These are phyloP conservation scores for Fusarium dimerum DNA, from an alignment of 2,329 filamentous ascomycete species.

Conservation along the genomic window DNA sequence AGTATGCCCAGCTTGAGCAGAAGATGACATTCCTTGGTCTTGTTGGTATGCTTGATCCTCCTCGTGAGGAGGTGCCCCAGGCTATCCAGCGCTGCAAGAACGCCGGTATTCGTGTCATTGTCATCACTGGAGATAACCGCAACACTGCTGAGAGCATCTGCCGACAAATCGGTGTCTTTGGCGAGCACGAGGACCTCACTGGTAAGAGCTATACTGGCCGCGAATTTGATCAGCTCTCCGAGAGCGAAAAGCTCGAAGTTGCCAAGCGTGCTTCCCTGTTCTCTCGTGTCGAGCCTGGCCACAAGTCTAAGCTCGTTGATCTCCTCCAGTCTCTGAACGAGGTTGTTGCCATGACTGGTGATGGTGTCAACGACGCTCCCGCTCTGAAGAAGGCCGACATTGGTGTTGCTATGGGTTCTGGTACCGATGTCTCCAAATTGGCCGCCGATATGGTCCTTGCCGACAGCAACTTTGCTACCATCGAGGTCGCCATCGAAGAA, in stretches of 20 bases:
- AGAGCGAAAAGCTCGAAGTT: conserved; percentile 78
- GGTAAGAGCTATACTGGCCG: conserved; percentile 96
- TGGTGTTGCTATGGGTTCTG: conserved; percentile 97
- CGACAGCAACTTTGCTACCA: conserved; percentile 98
- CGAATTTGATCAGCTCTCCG: conserved; percentile 85
- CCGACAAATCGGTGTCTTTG: conserved; percentile 94
- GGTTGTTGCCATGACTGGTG: conserved; percentile 98
- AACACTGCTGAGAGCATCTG: conserved; percentile 98
- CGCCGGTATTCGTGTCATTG: conserved; percentile 93
- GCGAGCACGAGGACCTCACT: conserved; percentile 73
- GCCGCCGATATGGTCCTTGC: conserved; percentile 98
- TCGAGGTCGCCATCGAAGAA: conserved; percentile 93
- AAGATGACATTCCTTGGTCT: conserved; percentile 93
- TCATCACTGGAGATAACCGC: conserved; percentile 97
- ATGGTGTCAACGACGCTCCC: conserved; percentile 97
- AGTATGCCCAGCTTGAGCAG: conserved; percentile 88
- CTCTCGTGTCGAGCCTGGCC: conserved; percentile 90
- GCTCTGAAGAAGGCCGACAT: conserved; percentile 99
- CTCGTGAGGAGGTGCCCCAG: conserved; percentile 82
- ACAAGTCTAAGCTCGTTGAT: conserved; percentile 98
- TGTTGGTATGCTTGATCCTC: conserved; percentile 95
- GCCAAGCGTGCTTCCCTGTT: conserved; percentile 87
- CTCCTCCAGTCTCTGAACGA: conserved; percentile 90
- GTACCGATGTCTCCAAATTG: conserved; percentile 94
- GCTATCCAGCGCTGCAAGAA: conserved; percentile 89